Evolutionary conservation across 306 rosid species (phyloP), one percentile per base, ranked within the genome.

Genomic region (Corylus avellana): DNA sequence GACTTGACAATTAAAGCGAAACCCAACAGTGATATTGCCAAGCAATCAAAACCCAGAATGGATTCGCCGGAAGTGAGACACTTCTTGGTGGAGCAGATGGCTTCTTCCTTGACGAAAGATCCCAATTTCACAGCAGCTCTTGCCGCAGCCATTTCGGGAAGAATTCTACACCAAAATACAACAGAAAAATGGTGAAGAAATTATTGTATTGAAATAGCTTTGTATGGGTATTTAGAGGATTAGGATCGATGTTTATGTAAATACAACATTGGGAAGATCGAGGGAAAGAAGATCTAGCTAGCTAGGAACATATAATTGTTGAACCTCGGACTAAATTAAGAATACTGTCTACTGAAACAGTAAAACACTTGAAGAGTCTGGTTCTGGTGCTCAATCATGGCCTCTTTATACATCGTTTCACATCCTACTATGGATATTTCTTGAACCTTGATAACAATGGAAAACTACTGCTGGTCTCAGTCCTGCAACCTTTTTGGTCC

Each of bases 101-200:
- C 98, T 48, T 83, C 94, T 77, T 96, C 99, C 4, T 85, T 96
- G 86, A 96, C 97, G 22, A 96, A 88, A 20, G 99, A 96, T 79
- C 99, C 99, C 62, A 88, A 87, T 57, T 96, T 96, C 87, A 96
- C 97, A 63, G 90, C 93, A 82, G 98, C 98, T 72, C 89, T 96
- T 55, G 91, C 89, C 55, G 98, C 98, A 14, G 99, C 97, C 75
- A 93, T 96, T 47, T 93, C 98, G 13, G 99, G 99, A 79, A 91
- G 86, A 74, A 77, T 93, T 50, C 69, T 79, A 81, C 92, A 83
- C 25, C 79, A 88, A 47, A 80, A 80, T 81, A 82, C 57, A 70
- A 70, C 75, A 17, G 73, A 61, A 32, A 77, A 83, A 73, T 69
- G 85, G 79, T 78, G 62, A 42, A 66, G 62, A 66, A 55, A 39